Evolutionary conservation across 129 eudicot genomes (phyloP).

Genomic region (Flaveria brownii): DNA sequence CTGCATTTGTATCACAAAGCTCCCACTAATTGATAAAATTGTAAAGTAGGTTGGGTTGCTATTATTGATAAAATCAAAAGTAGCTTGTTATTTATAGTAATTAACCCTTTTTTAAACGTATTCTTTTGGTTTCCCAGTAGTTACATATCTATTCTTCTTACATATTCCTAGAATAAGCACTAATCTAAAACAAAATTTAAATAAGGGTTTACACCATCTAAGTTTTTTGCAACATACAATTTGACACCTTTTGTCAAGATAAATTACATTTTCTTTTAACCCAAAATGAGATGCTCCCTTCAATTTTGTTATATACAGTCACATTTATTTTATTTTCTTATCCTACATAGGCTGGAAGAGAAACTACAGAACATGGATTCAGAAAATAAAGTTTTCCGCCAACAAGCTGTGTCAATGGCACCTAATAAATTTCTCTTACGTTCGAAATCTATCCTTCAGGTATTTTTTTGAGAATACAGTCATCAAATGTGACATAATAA

Average conservation of each 20-base stretch:
- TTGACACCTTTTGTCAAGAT: background rate
- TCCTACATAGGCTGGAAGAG: constrained; percentile 72
- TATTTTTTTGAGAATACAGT: constrained; percentile 21
- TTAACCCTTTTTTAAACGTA: background rate
- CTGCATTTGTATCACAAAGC: too few species aligned
- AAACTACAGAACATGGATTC: constrained; percentile 80
- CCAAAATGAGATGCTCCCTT: background rate
- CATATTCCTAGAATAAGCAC: background rate
- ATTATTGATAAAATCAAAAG: background rate
- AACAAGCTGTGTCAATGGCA: constrained; percentile 93
- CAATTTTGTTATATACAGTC: background rate
- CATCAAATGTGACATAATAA: background rate
- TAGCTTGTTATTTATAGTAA: background rate
- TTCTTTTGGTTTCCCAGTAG: background rate
- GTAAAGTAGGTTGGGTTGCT: background rate
- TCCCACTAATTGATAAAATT: background rate
- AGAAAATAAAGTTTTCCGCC: constrained; percentile 95
- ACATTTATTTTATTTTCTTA: constrained; percentile 2
- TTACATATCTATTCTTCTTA: background rate
- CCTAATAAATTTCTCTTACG: constrained; percentile 84
- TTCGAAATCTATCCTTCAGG: constrained; percentile 93
- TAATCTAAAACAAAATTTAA: background rate
- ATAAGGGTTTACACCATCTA: background rate
- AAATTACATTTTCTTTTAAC: background rate
- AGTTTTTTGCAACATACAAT: background rate